These are phyloP conservation scores for Leishmania martiniquensis DNA, from an alignment of 208 protist genomes.

Conservation along the genomic window DNA sequence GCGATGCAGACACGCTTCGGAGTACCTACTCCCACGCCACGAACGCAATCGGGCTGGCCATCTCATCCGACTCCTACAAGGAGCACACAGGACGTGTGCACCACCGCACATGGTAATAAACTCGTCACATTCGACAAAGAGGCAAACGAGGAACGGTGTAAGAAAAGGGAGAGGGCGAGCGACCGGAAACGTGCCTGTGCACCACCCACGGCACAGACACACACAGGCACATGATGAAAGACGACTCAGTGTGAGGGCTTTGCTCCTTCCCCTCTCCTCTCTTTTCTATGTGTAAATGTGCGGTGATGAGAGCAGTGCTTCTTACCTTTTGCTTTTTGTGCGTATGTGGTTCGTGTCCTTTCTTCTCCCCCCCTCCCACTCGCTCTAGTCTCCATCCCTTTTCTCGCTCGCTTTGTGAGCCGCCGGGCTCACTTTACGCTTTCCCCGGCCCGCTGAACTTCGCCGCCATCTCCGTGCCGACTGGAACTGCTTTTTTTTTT, in stretches of 20 bases:
- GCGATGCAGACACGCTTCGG: conserved; percentile 50
- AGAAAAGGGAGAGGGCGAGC: not conserved
- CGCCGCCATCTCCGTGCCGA: too few relatives aligned
- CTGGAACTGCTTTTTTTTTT: conserved; percentile 10
- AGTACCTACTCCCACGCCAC: conserved; percentile 51
- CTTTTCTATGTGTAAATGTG: not conserved
- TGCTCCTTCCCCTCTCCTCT: not conserved
- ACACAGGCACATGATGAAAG: not conserved
- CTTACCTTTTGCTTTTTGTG: not conserved
- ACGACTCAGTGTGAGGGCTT: not conserved
- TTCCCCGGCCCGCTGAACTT: too few relatives aligned
- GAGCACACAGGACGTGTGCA: conserved; percentile 40
- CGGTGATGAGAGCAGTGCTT: not conserved
- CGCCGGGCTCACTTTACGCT: too few relatives aligned
- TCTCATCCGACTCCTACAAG: conserved; percentile 80
- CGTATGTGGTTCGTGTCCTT: not conserved
- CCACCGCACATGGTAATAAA: conserved; percentile 39
- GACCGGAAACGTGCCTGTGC: not conserved
- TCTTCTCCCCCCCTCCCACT: not conserved
- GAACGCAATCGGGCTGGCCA: conserved; percentile 74
- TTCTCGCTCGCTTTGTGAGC: too few relatives aligned
- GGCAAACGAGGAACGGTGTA: not conserved
- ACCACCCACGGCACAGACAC: not conserved
- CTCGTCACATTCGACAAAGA: not conserved
- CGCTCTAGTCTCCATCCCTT: not conserved